Evolutionary conservation across 208 protist genomes (phyloP), one percentile per base, ranked within the genome.

Genomic region (Wallacemonas sp.): DNA sequence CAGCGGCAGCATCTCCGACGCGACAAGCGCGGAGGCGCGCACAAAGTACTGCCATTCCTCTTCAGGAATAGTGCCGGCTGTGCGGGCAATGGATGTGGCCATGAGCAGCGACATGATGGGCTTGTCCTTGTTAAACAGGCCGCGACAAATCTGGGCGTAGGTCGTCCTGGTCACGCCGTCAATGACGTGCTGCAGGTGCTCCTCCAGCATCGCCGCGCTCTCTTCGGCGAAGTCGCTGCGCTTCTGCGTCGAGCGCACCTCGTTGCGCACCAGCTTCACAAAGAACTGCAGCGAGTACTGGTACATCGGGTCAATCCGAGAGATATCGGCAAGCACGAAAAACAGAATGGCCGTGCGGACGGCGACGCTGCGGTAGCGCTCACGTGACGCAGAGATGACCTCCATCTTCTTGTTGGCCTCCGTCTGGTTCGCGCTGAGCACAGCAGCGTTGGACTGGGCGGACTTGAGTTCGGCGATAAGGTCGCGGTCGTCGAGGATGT

Each of bases 281-380:
- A 99, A 99, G 79, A 98, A 99, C 60, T 97, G 89, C 34, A 99
- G 80, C 22, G 97, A 99, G 81, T 98, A 99, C 85, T 99, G 96
- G 75, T 99, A 99, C 97, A 99, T 99, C 24, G 97, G 97, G 76
- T 99, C 98, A 60, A 99, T 95, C 22, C 87, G 78, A 19, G 87
- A 75, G 39, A 99, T 80, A 64, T 98, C 91, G 3, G 97, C 85
- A 1, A 98, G 77, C 39, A 93, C 87, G 74, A 98, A 99, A 80
- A 97, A 99, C n/a, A 99, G 79, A 59, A 97, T 83, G 2, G 95
- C 76, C 0, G 90, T 89, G n/a, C 94, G 89, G 42, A 81, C 63
- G 6, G 97, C 97, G 33, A 98, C 89, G 39, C 75, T 74, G 52
- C 84, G 76, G 73, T 98, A 99, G 44, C 78, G 65, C 54, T 95